phyloP scores from a whole-genome alignment of 2,329 filamentous ascomycete genomes.

The Xylaria sp. region DNA sequence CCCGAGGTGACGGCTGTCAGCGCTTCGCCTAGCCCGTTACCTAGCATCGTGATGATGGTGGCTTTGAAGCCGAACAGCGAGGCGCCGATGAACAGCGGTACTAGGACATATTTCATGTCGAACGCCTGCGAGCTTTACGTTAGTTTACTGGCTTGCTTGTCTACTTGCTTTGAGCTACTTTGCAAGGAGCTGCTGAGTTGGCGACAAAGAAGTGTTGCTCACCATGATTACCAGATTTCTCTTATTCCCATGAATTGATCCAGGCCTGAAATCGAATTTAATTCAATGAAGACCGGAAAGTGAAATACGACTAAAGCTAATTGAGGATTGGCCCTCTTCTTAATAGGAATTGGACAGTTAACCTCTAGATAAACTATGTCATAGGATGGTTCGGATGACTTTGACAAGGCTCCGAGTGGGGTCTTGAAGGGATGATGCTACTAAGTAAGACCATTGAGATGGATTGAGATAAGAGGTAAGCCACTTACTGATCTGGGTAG shows the following conservation, averaged over 20 bases:
- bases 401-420: background rate
- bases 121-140: conserved; percentile 22
- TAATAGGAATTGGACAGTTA: background rate
- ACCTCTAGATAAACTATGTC: background rate
- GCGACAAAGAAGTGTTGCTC: background rate
- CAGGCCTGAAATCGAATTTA: background rate
- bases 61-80: conserved; percentile 42
- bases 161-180: background rate
- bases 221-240: conserved; percentile 29
- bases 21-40: conserved; percentile 38
- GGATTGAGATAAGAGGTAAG: too few relatives aligned
- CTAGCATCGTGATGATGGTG: conserved; percentile 32
- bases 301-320: background rate
- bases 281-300: background rate
- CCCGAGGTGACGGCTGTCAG: conserved; percentile 28
- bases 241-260: conserved; percentile 20
- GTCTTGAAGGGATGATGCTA: background rate
- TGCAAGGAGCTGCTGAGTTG: background rate
- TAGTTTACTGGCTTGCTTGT: background rate
- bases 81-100: conserved; percentile 42
- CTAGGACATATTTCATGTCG: conserved; percentile 38
- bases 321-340: background rate
- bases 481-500: too few relatives aligned
- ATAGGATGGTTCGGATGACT: background rate
- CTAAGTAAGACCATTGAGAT: too few relatives aligned